Evolutionary conservation across 306 rosid genomes (phyloP).

Genomic region (Quercus dentata): DNA sequence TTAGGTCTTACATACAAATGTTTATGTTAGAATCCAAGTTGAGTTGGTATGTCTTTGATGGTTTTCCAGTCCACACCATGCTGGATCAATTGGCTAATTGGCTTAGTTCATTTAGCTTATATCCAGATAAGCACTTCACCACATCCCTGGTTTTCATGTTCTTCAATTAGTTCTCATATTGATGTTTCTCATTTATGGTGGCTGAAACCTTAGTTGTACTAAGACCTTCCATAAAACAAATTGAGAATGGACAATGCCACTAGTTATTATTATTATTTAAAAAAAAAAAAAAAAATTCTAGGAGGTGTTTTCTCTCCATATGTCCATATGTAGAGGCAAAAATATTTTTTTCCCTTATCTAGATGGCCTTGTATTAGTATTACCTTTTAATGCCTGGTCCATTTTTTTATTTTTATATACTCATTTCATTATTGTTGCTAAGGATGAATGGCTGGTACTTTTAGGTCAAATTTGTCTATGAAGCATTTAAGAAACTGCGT

Average conservation of each 20-base stretch:
- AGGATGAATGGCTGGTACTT: constrained; percentile 4
- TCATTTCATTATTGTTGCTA: background rate
- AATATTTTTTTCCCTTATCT: background rate
- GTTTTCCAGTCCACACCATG: too few species aligned
- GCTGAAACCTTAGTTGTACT: background rate
- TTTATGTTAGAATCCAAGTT: too few species aligned
- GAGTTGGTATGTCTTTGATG: too few species aligned
- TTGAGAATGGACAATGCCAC: background rate
- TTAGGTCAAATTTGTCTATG: constrained; percentile 79
- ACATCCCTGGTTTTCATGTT: background rate
- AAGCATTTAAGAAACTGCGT: constrained; percentile 85
- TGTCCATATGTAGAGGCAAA: background rate
- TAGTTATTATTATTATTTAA: too few species aligned
- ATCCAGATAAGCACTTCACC: background rate
- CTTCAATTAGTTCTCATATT: background rate
- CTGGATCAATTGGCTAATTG: too few species aligned
- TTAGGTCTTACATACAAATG: too few species aligned
- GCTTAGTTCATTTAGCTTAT: background rate
- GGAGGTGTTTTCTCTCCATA: background rate
- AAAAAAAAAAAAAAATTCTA: too few species aligned
- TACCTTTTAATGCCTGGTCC: background rate
- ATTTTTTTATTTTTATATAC: background rate
- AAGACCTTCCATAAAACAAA: background rate
- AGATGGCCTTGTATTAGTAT: constrained; percentile 5
- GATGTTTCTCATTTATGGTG: background rate